Conservation (phyloP, 257 asterid species). For the Fraxinus pennsylvanica region DNA sequence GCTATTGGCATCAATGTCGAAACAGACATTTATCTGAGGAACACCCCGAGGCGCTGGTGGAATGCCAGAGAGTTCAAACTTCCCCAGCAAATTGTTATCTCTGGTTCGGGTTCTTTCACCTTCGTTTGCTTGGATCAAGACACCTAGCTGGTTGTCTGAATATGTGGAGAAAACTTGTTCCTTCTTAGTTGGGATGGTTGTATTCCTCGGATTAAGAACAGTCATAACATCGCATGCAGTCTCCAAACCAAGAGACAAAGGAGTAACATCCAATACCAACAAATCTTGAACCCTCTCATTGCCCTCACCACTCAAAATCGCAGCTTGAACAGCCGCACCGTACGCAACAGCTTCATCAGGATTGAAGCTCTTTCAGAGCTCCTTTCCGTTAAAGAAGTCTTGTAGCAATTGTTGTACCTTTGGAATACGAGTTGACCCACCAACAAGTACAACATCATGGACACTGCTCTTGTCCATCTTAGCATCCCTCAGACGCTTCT, state of each 20-base stretch:
- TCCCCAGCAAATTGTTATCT: neutral
- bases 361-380: slow-evolving; percentile 2
- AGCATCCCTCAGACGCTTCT: neutral
- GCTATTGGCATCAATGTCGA: neutral
- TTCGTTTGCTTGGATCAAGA: neutral
- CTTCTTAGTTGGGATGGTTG: neutral
- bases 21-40: slow-evolving; percentile 1
- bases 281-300: neutral
- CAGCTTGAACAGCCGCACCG: slow-evolving; percentile 1
- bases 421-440: neutral
- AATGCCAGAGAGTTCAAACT: neutral
- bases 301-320: neutral
- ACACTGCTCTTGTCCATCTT: neutral
- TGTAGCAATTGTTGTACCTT: neutral
- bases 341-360: neutral
- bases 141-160: neutral
- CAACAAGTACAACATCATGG: slow-evolving; percentile 1
- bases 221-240: neutral
- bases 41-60: neutral
- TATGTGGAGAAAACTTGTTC: neutral
- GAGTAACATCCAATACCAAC: neutral
- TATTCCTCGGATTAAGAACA: neutral
- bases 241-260: neutral
- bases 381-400: neutral
- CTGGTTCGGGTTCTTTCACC: neutral